Base-by-base conservation (phyloP, 495 filamentous ascomycete genomes). In the Aspergillus homomorphus region DNA sequence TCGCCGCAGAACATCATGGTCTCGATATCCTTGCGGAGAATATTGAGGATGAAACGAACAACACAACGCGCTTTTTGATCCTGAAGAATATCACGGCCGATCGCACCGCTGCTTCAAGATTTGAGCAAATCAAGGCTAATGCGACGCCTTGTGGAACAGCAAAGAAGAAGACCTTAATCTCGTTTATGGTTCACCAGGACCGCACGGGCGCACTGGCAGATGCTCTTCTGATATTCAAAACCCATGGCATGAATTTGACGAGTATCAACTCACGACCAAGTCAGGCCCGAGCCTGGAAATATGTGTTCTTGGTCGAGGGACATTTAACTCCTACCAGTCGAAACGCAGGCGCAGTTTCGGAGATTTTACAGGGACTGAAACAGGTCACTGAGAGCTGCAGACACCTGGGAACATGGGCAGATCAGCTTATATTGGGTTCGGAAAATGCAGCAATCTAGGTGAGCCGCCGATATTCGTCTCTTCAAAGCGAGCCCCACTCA, bases 221-320 rank as follows among this genome's bases (percentile, higher is more conserved):
- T 64, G 86, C 87, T 19, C 74, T 98, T 55, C 77, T 85, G 43
- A 87, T 90, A 44, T 97, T 98, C 73, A 84, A 87, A 64, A 70
- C 73, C 10, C 77, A 81, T 62, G 77, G 79, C 0, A 70, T 97
- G 45, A 97, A 97, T 68, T 76, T 98, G 38, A 96, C 93, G 15
- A 92, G 88, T 69, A 96, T 97, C 69, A 91, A 88, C 60, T 89
- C 89, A 57, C 73, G 95, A 61, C 94, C 94, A 15, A 93, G 88
- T 64, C 78, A 89, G 60, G 75, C 82, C 45, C 72, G 74, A 54
- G 82, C 87, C 26, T 98, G 96, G 87, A 85, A 93, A 67, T 98
- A 98, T 74, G 82, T 96, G 23, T 97, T 98, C 73, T 88, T 98
- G 71, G 87, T 96, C 20, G 94, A 98, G 77, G 91, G 96, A 68